A percentile compares a stretch with the other conserved stretches of the same genome.
These are phyloP conservation scores for Ophiosphaerella korrae DNA, from an alignment of 2,329 filamentous ascomycete species.

Conservation along the genomic window DNA sequence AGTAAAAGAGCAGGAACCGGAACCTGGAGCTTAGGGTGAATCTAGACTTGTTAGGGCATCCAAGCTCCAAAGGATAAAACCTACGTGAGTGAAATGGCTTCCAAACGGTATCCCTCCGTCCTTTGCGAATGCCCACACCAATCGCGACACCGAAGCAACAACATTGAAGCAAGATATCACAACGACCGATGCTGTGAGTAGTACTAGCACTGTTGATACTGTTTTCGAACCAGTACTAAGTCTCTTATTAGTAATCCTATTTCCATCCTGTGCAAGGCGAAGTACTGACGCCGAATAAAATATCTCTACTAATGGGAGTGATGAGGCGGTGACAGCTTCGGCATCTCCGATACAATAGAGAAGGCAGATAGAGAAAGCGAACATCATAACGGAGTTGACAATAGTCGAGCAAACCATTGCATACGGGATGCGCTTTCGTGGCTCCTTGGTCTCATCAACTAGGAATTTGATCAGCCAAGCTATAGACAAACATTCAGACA, in stretches of 20 bases:
- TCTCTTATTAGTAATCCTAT: too few relatives aligned
- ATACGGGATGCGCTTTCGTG: conserved; percentile 15
- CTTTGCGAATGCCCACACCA: conserved; percentile 34
- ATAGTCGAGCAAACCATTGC: conserved; percentile 48
- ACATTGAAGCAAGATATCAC: conserved; percentile 32
- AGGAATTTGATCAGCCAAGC: neutral
- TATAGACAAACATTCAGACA: neutral
- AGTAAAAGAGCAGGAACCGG: conserved; percentile 27
- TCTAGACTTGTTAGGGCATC: conserved; percentile 8
- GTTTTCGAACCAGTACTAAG: conserved; percentile 26
- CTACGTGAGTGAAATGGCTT: conserved; percentile 20
- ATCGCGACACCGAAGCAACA: conserved; percentile 33
- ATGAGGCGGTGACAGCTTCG: conserved; percentile 11
- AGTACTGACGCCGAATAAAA: conserved; percentile 29
- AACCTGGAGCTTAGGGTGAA: conserved; percentile 22
- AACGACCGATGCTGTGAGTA: conserved; percentile 18
- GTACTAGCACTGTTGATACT: conserved; percentile 16
- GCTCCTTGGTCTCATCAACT: conserved; percentile 26
- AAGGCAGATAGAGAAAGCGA: conserved; percentile 50
- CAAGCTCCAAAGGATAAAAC: neutral
- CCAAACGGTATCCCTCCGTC: conserved; percentile 30
- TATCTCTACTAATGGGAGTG: conserved; percentile 41
- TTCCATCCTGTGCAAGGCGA: too few relatives aligned
- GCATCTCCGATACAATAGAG: conserved; percentile 51
- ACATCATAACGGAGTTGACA: conserved; percentile 23